These are phyloP conservation scores for Fusarium graminum DNA, from an alignment of 2,329 filamentous ascomycete genomes.

Conservation along the genomic window DNA sequence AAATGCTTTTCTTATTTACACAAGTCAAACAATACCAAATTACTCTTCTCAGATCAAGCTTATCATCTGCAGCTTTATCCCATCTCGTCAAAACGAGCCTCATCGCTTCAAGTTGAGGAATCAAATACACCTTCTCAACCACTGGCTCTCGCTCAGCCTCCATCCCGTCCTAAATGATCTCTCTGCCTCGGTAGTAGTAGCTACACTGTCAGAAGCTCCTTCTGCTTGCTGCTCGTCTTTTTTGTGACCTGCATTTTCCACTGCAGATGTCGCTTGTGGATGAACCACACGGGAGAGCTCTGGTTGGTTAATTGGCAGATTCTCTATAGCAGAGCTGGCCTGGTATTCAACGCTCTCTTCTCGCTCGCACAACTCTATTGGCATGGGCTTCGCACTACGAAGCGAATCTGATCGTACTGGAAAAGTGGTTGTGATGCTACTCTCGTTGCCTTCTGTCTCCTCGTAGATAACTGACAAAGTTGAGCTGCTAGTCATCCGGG, in stretches of 20 bases:
- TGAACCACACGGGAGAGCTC: background rate
- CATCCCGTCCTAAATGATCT: conserved; percentile 24
- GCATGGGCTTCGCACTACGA: background rate
- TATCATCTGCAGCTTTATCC: background rate
- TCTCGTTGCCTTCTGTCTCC: conserved; percentile 33
- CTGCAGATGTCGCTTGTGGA: background rate
- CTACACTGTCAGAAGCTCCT: background rate
- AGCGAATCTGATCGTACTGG: conserved; percentile 22
- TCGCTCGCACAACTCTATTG: background rate
- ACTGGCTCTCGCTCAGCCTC: conserved; percentile 40
- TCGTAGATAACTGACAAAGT: conserved; percentile 44
- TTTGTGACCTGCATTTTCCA: background rate
- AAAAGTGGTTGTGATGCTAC: conserved; percentile 21
- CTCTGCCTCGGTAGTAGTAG: conserved; percentile 11
- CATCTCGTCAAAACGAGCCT: background rate
- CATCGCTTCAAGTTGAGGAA: background rate
- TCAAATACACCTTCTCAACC: conserved; percentile 18
- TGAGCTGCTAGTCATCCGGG: conserved; percentile 26
- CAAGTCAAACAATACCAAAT: background rate
- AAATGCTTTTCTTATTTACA: background rate
- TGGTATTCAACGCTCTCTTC: background rate
- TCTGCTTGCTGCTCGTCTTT: background rate
- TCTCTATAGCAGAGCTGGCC: background rate
- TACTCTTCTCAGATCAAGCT: background rate
- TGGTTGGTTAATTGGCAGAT: background rate